Evolutionary conservation across 192 early-diverging fungal genomes (phyloP).

Genomic region (Coemansia sp.): DNA sequence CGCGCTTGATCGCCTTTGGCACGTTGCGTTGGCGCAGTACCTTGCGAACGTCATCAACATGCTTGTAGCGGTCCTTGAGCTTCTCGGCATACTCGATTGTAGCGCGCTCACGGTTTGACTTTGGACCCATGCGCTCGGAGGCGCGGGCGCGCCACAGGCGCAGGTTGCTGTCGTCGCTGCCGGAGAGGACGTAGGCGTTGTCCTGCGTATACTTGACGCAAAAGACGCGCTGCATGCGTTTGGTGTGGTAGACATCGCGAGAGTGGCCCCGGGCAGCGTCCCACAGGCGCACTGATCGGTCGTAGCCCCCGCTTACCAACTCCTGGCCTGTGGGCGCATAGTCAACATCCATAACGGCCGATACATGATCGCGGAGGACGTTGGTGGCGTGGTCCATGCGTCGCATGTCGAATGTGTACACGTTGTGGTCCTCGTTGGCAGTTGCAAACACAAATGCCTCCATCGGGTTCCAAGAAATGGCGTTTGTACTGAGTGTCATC

Average conservation of each 20-base stretch:
- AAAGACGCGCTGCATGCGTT: conserved; percentile 97
- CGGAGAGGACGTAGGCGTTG: conserved; percentile 89
- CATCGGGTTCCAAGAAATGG: conserved; percentile 99
- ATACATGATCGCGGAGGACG: conserved; percentile 94
- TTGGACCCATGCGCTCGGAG: conserved; percentile 78
- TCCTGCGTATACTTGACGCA: conserved; percentile 94
- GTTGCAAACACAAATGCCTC: conserved; percentile 92
- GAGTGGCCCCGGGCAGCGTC: conserved; percentile 74
- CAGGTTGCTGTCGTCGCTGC: conserved; percentile 96
- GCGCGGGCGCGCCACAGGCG: conserved; percentile 95
- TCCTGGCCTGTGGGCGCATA: conserved; percentile 97
- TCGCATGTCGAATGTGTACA: conserved; percentile 98
- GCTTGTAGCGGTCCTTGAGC: conserved; percentile 90
- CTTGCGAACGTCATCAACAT: conserved; percentile 84
- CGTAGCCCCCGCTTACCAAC: conserved; percentile 95
- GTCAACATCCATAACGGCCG: conserved; percentile 95
- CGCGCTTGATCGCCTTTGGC: conserved; percentile 80
- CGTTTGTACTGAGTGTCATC: conserved; percentile 86
- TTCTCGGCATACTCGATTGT: conserved; percentile 79
- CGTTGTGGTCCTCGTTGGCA: conserved; percentile 98
- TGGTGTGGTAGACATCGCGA: conserved; percentile 94
- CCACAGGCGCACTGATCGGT: conserved; percentile 88
- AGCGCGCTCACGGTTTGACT: conserved; percentile 73
- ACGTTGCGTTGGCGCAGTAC: conserved; percentile 86
- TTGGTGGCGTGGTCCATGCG: conserved; percentile 83